Conservation (phyloP, 345 rosid genomes). For the Salix brachista region DNA sequence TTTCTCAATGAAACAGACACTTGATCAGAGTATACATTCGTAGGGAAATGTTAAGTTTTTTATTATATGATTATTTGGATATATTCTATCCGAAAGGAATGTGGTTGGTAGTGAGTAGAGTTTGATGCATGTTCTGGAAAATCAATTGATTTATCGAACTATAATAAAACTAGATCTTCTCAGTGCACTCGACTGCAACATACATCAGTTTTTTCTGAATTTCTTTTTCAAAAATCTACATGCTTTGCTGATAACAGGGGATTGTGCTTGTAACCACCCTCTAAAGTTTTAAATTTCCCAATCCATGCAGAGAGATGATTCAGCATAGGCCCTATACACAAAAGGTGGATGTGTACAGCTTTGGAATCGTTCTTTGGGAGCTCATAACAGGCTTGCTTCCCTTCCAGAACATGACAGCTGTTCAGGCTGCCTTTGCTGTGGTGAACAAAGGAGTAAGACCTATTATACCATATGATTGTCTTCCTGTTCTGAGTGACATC, state of each 20-base stretch:
- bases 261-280: neutral
- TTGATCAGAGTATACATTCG: neutral
- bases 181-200: neutral
- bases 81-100: neutral
- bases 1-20: neutral
- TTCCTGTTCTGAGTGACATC: conserved; percentile 25
- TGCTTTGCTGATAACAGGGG: neutral
- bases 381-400: conserved; percentile 29
- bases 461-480: conserved; percentile 22
- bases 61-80: neutral
- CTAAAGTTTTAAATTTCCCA: neutral
- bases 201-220: neutral
- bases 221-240: neutral
- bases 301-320: conserved; percentile 27
- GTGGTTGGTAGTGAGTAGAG: neutral
- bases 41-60: neutral
- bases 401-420: conserved; percentile 32
- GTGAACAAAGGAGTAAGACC: conserved; percentile 32
- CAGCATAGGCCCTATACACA: conserved; percentile 31
- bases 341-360: conserved; percentile 33
- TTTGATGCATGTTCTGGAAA: neutral
- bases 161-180: neutral
- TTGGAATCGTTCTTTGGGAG: conserved; percentile 32
- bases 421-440: conserved; percentile 34
- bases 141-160: neutral